phyloP scores from a whole-genome alignment of 495 filamentous ascomycete species.

The Endocarpon pusillum region DNA sequence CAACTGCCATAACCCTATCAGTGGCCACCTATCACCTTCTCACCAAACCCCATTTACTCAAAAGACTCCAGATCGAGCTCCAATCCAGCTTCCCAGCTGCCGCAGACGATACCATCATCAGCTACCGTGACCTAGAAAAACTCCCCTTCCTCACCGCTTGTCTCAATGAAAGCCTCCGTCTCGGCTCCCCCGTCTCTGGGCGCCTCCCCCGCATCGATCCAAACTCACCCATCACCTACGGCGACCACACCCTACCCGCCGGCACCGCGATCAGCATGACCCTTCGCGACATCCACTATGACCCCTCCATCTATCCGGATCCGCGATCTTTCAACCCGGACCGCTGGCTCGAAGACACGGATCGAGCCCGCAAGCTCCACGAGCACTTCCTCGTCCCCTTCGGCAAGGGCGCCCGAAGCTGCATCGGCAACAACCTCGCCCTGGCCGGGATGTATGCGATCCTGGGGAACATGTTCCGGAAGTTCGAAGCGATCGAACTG shows the following conservation, averaged over 20 bases:
- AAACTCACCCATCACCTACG: neutral
- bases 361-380: conserved; percentile 3
- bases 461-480: conserved; percentile 23
- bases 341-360: conserved; percentile 20
- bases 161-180: conserved; percentile 34
- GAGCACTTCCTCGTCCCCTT: conserved; percentile 7
- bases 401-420: conserved; percentile 5
- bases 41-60: neutral
- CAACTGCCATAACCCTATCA: neutral
- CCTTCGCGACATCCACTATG: conserved; percentile 20
- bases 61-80: neutral
- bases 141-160: conserved; percentile 32
- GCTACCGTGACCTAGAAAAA: conserved; percentile 15
- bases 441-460: conserved; percentile 10
- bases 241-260: conserved; percentile 10
- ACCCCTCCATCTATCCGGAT: conserved; percentile 24
- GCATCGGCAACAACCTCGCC: conserved; percentile 7
- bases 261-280: conserved; percentile 26
- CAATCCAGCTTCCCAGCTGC: neutral
- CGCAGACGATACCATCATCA: conserved; percentile 10
- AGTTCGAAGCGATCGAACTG: conserved; percentile 26
- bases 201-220: conserved; percentile 1
- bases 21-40: neutral
- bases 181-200: conserved; percentile 7
- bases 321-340: conserved; percentile 24